Base-by-base conservation (phyloP, 192 early-diverging fungal species). In the Linnemannia schmuckeri region DNA sequence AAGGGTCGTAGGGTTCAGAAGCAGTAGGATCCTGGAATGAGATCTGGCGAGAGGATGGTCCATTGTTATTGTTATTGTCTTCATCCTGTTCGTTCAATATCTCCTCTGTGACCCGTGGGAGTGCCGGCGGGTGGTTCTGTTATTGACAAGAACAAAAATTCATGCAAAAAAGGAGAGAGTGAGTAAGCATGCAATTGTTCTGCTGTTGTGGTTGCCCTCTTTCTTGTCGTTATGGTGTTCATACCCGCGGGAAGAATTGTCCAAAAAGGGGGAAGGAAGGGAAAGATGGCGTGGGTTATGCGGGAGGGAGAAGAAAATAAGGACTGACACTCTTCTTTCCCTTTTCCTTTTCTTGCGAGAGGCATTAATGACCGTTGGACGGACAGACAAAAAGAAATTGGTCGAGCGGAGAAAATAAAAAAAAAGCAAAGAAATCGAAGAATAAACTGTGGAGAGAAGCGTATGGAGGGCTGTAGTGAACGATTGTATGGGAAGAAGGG, bases 51-150 rank as follows among this genome's bases (percentile, higher is more conserved):
- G 24, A n/a, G 55, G 55, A 63, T 27, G 61, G 30, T 33, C 27
- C 27, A 35, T 13, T 20, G 5, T 37, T 57, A 17, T 24, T 75
- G 7, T 6, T 66, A 12, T 33, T 66, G 12, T 66, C 61, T 30
- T 66, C 61, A 27, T 66, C 61, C 61, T 66, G 61, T 35, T 61
- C 78, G 20, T 18, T 41, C 40, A 80, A 47, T 33, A 74, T 74
- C 49, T 79, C 77, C 22, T 61, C 77, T 13, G 66, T 72, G 69
- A 79, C 69, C 52, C 77, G 49, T 38, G 71, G 54, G 30, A 80
- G 55, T 24, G 40, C 71, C 38, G 72, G 47, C 20, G 35, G 42
- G 78, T 80, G 42, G 71, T 55, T 72, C 78, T 80, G 68, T 68
- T 0, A 22, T 18, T 2, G 54, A 37, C 47, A 30, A 54, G 22